A percentile compares a stretch with the other conserved stretches of the same genome.
Evolutionary conservation across 2,329 filamentous ascomycete species (phyloP).

Genomic region (Colletotrichum orchidophilum): DNA sequence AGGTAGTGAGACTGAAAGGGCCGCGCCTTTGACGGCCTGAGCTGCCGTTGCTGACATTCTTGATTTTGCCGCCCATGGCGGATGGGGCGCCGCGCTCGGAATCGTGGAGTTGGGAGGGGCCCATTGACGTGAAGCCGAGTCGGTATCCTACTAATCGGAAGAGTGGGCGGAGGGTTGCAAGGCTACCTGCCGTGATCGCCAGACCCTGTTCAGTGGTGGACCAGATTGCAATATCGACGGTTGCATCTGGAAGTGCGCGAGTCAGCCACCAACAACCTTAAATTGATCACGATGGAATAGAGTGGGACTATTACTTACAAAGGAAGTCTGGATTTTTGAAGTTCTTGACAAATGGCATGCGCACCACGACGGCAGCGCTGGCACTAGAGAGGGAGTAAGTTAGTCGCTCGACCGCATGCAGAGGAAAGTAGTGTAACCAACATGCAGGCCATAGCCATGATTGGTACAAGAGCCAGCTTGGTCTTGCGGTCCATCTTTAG

Average conservation of each 20-base stretch:
- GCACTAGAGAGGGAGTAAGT: conserved; percentile 43
- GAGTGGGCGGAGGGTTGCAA: conserved; percentile 58
- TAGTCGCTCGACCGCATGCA: not conserved
- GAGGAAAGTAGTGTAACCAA: conserved; percentile 37
- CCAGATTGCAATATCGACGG: conserved; percentile 58
- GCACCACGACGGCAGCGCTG: conserved; percentile 53
- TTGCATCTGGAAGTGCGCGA: conserved; percentile 43
- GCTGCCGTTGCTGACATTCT: conserved; percentile 16
- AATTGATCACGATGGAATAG: not conserved
- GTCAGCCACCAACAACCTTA: conserved; percentile 14
- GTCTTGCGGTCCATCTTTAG: conserved; percentile 63
- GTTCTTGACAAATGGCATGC: conserved; percentile 49
- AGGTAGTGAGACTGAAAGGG: conserved; percentile 42
- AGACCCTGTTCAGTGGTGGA: conserved; percentile 59
- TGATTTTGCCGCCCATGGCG: conserved; percentile 21
- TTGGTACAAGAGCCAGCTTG: conserved; percentile 60
- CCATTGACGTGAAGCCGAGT: conserved; percentile 40
- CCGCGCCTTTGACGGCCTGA: conserved; percentile 24
- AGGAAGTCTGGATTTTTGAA: conserved; percentile 54
- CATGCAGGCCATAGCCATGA: conserved; percentile 67
- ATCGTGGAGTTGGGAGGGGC: conserved; percentile 16
- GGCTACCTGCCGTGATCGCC: conserved; percentile 56
- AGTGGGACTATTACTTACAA: conserved; percentile 42
- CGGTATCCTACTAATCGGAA: conserved; percentile 45
- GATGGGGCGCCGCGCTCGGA: conserved; percentile 18